These are phyloP conservation scores for Aspergillus fischeri DNA, from an alignment of 2,329 filamentous ascomycete genomes.

Conservation along the genomic window DNA sequence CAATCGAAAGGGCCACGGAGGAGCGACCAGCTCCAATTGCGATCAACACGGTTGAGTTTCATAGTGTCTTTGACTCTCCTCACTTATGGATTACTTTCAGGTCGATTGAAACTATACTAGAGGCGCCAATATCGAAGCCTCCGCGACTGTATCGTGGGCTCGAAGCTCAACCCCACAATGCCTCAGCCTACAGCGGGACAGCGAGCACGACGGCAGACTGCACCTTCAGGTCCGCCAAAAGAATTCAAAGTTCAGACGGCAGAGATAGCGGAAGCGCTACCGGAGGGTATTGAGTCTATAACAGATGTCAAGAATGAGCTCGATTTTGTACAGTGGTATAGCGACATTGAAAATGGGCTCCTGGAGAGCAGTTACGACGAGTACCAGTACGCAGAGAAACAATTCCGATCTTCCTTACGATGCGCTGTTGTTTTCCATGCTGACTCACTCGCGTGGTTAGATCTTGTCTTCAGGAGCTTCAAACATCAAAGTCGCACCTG, in stretches of 20 bases:
- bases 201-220: slow-evolving; percentile 35
- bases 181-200: slow-evolving; percentile 27
- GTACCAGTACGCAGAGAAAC: slow-evolving; percentile 58
- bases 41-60: not conserved
- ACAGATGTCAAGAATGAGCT: slow-evolving; percentile 53
- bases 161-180: slow-evolving; percentile 17
- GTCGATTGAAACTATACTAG: not conserved
- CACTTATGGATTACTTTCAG: not conserved
- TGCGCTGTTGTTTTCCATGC: not conserved
- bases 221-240: slow-evolving; percentile 31
- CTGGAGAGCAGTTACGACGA: slow-evolving; percentile 79
- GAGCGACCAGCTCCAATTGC: not conserved
- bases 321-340: slow-evolving; percentile 58
- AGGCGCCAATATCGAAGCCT: not conserved
- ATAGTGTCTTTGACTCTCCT: not conserved
- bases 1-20: slow-evolving; percentile 21
- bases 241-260: slow-evolving; percentile 23
- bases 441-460: slow-evolving; percentile 37
- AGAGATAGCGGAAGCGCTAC: slow-evolving; percentile 10
- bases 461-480: slow-evolving; percentile 75
- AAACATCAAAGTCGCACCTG: slow-evolving; percentile 76
- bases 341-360: slow-evolving; percentile 60
- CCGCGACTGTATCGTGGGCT: not conserved
- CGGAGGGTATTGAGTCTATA: slow-evolving; percentile 13
- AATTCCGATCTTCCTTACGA: not conserved